Conservation (phyloP, 2,329 filamentous ascomycete genomes). For the Alternaria solani region DNA sequence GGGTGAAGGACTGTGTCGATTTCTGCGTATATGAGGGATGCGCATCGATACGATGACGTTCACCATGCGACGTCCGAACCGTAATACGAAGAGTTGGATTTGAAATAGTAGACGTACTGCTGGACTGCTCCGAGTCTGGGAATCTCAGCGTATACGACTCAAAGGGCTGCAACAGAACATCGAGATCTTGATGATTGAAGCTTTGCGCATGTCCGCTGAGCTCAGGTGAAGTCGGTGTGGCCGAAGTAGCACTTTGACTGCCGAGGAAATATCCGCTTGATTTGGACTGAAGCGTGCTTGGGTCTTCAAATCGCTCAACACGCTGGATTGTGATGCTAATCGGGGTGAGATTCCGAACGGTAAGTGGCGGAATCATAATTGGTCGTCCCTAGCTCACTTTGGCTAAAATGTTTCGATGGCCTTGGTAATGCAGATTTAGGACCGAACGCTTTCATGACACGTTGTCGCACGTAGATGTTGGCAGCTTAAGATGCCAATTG, state of each 20-base stretch:
- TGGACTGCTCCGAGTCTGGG: constrained; percentile 49
- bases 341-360: constrained; percentile 82
- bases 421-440: background rate
- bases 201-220: constrained; percentile 65
- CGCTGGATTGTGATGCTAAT: constrained; percentile 75
- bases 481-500: background rate
- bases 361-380: constrained; percentile 60
- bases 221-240: constrained; percentile 50
- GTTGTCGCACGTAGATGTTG: background rate
- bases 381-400: background rate
- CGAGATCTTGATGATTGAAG: constrained; percentile 69
- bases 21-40: constrained; percentile 63
- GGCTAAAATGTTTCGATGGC: background rate
- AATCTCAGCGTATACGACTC: constrained; percentile 67
- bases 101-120: constrained; percentile 23
- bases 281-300: constrained; percentile 52
- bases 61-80: constrained; percentile 67
- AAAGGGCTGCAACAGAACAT: constrained; percentile 73
- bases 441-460: background rate
- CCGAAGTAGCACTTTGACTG: constrained; percentile 31
- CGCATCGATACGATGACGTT: constrained; percentile 74
- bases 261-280: constrained; percentile 44
- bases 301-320: constrained; percentile 75
- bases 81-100: constrained; percentile 75
- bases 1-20: constrained; percentile 48